Base-by-base conservation (phyloP, 2,329 filamentous ascomycete genomes). In the Aureobasidium sp. region DNA sequence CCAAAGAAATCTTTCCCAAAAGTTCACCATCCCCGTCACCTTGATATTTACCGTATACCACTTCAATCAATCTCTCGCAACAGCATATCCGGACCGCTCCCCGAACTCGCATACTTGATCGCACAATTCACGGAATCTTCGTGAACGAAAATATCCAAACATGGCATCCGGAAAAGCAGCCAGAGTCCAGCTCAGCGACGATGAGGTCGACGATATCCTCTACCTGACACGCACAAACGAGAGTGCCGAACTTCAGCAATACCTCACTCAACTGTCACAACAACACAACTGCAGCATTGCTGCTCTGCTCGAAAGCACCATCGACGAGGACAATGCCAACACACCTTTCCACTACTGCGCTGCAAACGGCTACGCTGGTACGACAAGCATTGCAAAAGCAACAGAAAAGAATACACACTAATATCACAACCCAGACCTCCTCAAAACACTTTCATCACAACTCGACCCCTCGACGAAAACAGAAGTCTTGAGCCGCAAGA, bases 191-290 rank as follows among this genome's bases (percentile, higher is more conserved):
- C 61, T 63, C 39, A 52, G 41, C 34, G 61, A 45, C 39, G 92
- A 96, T 59, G 85, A 91, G 74, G 87, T 95, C 69, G 92, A 97
- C 73, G 93, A 97, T 75, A 83, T 97, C 66, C 84, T 97, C 67
- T 97, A 96, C 78, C 86, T 90, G 67, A 84, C 91, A 2, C 89
- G 93, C 41, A 82, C 83, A 0, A 91, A 91, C 66, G 92, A 97
- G 65, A 78, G 85, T 62, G 76, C 80, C 21, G 89, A 93, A 30
- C 79, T 97, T 52, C 77, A 81, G 49, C 70, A 76, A 45, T 79
- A 77, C 64, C 79, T 95, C 58, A 75, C 81, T 13, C 77, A 79
- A 30, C 75, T 95, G 25, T 80, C 85, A 34, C 76, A 81, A 66
- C 82, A 86, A 62, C 85, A 91, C 71, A 80, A 77, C 62, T 80